Evolutionary conservation across 2,329 filamentous ascomycete genomes (phyloP), one percentile per base, ranked within the genome.

Genomic region (Chaetomium sp.): DNA sequence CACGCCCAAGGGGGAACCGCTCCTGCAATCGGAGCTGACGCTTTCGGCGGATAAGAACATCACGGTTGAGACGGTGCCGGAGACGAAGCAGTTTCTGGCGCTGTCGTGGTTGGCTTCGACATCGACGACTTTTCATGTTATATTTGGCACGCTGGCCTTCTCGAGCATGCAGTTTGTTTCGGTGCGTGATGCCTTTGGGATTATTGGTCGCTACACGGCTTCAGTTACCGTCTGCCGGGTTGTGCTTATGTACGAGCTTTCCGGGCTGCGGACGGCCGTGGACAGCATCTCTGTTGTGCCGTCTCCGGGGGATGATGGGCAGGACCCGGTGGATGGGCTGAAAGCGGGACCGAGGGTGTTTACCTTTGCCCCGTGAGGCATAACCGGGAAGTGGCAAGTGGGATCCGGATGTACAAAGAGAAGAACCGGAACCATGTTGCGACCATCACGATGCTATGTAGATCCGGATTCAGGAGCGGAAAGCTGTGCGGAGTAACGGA

Each of bases 61-160:
- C 27, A 47, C 43, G 35, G 51, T 53, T 10, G 19, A 53, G 44
- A 47, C 51, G 10, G n/a, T 47, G 2, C 51, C 50, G 19, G 42
- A 53, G 32, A 47, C 43, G 2, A 47, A 53, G n/a, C 19, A 6
- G 14, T 52, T 52, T 37, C 36, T 53, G 7, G 43, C 27, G 2
- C 42, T 53, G 19, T 52, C 50, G 19, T 68, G 65, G 65, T 8
- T 64, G 2, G 56, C 60, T 8, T 64, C 61, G 2, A 59, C 55
- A 11, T 45, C 51, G 9, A 65, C 58, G 3, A 56, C 62, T 32
- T 54, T 61, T 43, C 65, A 68, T 53, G 59, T 69, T 45, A 53
- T 67, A 12, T 67, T 63, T 45, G 66, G 66, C 11, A 67, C 65
- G 4, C 53, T 66, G 6, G 53, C 64, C 41, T 59, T 67, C 27